phyloP scores from a whole-genome alignment of 305 asterid genomes.

The Lippia alba region DNA sequence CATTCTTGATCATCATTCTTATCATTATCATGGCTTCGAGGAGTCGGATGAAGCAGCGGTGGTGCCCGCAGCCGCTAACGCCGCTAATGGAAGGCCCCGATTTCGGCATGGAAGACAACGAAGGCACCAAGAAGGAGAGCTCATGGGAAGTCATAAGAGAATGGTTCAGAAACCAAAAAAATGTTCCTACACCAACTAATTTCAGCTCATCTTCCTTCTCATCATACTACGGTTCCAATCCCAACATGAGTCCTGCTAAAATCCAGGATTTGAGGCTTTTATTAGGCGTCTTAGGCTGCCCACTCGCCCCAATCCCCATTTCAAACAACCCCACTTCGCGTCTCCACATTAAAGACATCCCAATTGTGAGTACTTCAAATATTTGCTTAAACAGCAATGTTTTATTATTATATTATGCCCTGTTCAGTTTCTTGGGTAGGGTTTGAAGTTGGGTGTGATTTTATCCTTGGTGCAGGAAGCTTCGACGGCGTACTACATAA shows the following conservation, averaged over 20 bases:
- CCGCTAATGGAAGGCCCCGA: slow-evolving; percentile 91
- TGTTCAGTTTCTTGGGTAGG: neutral
- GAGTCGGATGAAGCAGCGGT: slow-evolving; percentile 57
- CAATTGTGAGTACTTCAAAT: slow-evolving; percentile 52
- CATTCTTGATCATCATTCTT: neutral
- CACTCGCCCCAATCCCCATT: slow-evolving; percentile 81
- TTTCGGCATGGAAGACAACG: slow-evolving; percentile 56
- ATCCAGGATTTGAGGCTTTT: slow-evolving; percentile 67
- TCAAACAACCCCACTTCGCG: slow-evolving; percentile 40
- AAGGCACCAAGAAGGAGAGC: slow-evolving; percentile 58
- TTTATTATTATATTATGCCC: no score
- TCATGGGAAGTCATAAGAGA: slow-evolving; percentile 81
- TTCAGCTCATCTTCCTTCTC: slow-evolving; percentile 41
- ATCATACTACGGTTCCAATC: slow-evolving; percentile 48
- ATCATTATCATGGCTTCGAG: slow-evolving; percentile 44
- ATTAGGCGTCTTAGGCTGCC: slow-evolving; percentile 83
- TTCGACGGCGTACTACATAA: slow-evolving; percentile 68
- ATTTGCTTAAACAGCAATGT: no score
- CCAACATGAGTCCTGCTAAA: slow-evolving; percentile 47
- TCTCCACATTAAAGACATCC: slow-evolving; percentile 61
- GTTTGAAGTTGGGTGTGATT: neutral
- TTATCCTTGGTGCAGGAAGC: slow-evolving; percentile 56
- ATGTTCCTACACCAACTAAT: slow-evolving; percentile 28
- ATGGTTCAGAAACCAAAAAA: slow-evolving; percentile 65
- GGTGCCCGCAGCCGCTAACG: slow-evolving; percentile 74